Conservation (phyloP, 2,329 filamentous ascomycete species). For the Immersiporthe knoxdaviesiana region DNA sequence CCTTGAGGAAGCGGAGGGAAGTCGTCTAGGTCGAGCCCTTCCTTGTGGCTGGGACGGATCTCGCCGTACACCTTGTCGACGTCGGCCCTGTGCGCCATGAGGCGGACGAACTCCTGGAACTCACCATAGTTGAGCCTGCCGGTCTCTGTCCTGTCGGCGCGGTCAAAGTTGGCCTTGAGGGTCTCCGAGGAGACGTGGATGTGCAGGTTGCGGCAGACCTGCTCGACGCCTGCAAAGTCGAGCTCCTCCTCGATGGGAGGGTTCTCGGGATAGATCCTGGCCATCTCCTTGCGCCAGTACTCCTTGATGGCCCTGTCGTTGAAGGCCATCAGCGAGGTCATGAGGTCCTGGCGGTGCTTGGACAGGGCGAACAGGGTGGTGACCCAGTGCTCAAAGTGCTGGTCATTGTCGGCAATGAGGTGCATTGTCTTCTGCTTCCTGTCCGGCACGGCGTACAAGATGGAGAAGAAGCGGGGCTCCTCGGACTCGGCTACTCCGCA, state of each 20-base stretch:
- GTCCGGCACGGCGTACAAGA: constrained; percentile 81
- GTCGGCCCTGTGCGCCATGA: constrained; percentile 84
- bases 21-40: constrained; percentile 70
- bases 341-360: constrained; percentile 83
- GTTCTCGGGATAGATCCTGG: constrained; percentile 60
- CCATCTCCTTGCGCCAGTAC: constrained; percentile 88
- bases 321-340: constrained; percentile 86
- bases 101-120: constrained; percentile 81
- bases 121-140: constrained; percentile 76
- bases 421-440: constrained; percentile 87
- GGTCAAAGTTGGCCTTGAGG: constrained; percentile 73
- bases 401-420: constrained; percentile 75
- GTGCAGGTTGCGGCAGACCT: constrained; percentile 85
- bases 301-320: constrained; percentile 78
- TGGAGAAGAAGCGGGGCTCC: constrained; percentile 82
- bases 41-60: constrained; percentile 59
- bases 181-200: constrained; percentile 84
- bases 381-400: constrained; percentile 78
- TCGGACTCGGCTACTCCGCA: constrained; percentile 69
- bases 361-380: constrained; percentile 82
- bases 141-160: constrained; percentile 66
- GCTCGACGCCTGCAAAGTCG: constrained; percentile 77
- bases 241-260: constrained; percentile 67
- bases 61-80: constrained; percentile 73
- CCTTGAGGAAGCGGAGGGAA: constrained; percentile 77